Conservation (phyloP, 2,329 filamentous ascomycete genomes). For the Periconia sp. region DNA sequence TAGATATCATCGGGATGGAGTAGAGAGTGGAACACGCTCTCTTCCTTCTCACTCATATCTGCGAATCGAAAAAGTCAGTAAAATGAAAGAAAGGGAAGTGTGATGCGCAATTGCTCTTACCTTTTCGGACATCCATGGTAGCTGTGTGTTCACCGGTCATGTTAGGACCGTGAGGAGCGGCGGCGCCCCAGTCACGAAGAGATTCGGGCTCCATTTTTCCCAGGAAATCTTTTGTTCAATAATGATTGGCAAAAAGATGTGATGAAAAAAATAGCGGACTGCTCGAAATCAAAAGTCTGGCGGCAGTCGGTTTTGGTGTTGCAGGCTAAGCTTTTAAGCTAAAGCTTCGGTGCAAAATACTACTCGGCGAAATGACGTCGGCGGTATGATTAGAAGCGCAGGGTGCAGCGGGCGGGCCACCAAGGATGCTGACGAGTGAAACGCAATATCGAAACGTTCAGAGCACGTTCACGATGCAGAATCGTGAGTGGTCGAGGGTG, state of each 20-base stretch:
- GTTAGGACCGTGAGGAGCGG: slow-evolving; percentile 53
- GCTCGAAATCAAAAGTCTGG: background rate
- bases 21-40: slow-evolving; percentile 71
- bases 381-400: background rate
- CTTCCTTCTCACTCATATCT: slow-evolving; percentile 60
- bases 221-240: background rate
- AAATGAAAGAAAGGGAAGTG: background rate
- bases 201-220: slow-evolving; percentile 26
- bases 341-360: background rate
- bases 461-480: background rate
- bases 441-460: slow-evolving; percentile 1
- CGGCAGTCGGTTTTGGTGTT: background rate
- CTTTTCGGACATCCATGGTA: slow-evolving; percentile 33
- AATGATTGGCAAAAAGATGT: background rate
- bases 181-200: slow-evolving; percentile 51
- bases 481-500: background rate
- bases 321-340: slow-evolving; percentile 2
- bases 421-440: background rate
- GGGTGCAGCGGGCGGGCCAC: no score
- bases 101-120: background rate
- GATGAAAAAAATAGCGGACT: background rate
- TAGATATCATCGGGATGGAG: slow-evolving; percentile 89
- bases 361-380: background rate
- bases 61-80: background rate
- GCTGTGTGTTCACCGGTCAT: slow-evolving; percentile 47